Conservation (phyloP, 345 rosid species). For the Dipteronia sinensis region DNA sequence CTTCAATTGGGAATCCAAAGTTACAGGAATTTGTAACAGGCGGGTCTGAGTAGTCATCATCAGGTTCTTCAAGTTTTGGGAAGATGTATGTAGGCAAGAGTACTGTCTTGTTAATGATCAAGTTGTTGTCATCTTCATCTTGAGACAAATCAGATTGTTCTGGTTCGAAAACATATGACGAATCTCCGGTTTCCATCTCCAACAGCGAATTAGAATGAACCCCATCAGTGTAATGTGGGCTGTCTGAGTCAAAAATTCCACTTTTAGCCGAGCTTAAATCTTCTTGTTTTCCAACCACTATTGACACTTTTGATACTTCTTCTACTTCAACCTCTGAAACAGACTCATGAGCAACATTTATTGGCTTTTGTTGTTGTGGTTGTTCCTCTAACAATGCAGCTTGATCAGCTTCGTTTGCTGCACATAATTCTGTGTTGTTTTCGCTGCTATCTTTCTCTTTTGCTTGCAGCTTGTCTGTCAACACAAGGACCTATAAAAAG, state of each 20-base stretch:
- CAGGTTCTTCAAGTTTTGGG: conserved; percentile 51
- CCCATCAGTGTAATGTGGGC: conserved; percentile 52
- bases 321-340: conserved; percentile 24
- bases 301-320: conserved; percentile 33
- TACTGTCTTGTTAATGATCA: conserved; percentile 29
- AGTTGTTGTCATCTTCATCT: conserved; percentile 54
- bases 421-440: conserved; percentile 21
- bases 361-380: conserved; percentile 22
- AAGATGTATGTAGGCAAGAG: conserved; percentile 36
- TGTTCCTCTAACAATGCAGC: conserved; percentile 21
- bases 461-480: conserved; percentile 41
- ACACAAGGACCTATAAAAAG: conserved; percentile 40
- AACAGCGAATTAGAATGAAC: conserved; percentile 44
- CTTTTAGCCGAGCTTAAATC: conserved; percentile 49
- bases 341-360: conserved; percentile 14
- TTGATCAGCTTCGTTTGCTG: conserved; percentile 10
- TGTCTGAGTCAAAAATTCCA: conserved; percentile 53
- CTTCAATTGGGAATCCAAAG: conserved; percentile 50
- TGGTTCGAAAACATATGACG: conserved; percentile 45
- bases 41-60: conserved; percentile 32
- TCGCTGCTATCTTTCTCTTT: conserved; percentile 29
- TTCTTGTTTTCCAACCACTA: conserved; percentile 42
- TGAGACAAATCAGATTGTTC: conserved; percentile 60
- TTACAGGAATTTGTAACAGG: conserved; percentile 41
- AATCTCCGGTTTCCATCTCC: conserved; percentile 52